phyloP scores from a whole-genome alignment of 768 basidiomycete genomes.

The Tricholoma sp. region DNA sequence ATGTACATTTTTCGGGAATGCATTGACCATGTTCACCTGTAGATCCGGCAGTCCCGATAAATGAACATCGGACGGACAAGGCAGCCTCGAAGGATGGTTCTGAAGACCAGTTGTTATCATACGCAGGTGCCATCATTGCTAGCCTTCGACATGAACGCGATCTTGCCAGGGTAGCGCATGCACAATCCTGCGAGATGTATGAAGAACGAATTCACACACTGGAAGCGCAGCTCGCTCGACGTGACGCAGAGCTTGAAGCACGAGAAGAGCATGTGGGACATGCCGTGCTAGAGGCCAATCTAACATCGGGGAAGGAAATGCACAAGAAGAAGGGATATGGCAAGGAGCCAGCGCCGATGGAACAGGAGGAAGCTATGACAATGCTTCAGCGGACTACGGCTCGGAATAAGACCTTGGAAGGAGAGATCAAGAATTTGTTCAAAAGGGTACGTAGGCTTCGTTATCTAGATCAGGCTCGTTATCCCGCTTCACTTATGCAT shows the following conservation, averaged over 20 bases:
- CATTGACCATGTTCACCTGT: constrained; percentile 9
- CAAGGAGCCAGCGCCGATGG: constrained; percentile 11
- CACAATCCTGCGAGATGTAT: constrained; percentile 30
- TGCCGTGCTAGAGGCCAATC: not conserved
- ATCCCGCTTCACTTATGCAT: not conserved
- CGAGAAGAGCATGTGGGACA: not conserved
- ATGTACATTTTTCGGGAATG: constrained; percentile 1
- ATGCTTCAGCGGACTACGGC: constrained; percentile 32
- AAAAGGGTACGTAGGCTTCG: constrained; percentile 21
- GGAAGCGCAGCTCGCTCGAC: constrained; percentile 48
- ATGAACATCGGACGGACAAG: constrained; percentile 8
- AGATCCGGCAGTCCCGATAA: constrained; percentile 3
- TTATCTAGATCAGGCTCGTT: not conserved
- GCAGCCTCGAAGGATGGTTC: not conserved
- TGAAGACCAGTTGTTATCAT: constrained; percentile 27
- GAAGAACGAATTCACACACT: constrained; percentile 39
- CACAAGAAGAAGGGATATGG: not conserved
- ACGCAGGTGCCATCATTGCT: constrained; percentile 40
- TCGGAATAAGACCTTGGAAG: constrained; percentile 39
- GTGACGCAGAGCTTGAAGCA: constrained; percentile 52
- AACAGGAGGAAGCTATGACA: constrained; percentile 35
- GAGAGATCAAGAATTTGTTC: constrained; percentile 35
- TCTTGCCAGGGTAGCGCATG: constrained; percentile 38
- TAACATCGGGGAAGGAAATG: too few relatives aligned
- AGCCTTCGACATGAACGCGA: constrained; percentile 38